Base-by-base conservation (phyloP, 345 rosid species). In the Aethionema arabicum region DNA sequence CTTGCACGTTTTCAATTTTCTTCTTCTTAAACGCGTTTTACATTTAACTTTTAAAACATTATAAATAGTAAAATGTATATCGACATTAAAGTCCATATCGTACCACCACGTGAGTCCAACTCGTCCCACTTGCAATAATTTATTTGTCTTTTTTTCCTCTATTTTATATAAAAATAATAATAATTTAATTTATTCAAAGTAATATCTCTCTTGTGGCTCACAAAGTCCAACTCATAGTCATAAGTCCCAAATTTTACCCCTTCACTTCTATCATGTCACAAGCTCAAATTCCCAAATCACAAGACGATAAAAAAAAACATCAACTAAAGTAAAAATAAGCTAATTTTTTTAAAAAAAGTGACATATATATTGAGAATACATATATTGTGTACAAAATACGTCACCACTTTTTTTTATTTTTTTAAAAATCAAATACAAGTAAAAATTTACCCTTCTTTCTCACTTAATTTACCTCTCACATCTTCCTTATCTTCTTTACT, bases 51-150 rank as follows among this genome's bases (percentile, higher is more conserved):
- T 39, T 43, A 45, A 46, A 61, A 32, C 32, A 69, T 68, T 48
- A 69, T 39, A 21, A 50, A 21, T 21, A 21, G 27, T 21, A 21
- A 61, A 60, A 15, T 46, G 48, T 55, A 47, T 65, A 54, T 63
- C 63, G 63, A 54, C 73, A 55, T 14, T 40, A 55, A 62, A 69
- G 68, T 55, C 68, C 45, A 62, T 39, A 38, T 40, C 13, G 32
- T 48, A 69, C 63, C 52, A 69, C 54, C 52, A 69, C 57, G 68
- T 69, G 73, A 69, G 51, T 50, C 27, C 62, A 69, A 45, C n/a
- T 15, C 32, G 2, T 44, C 55, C 73, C 43, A 69, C 68, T 61
- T 54, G 68, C 46, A 59, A 67, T 67, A 50, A 59, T 51, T 59
- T 9, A 9, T 16, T 59, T 48, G 38, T 67, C 52, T 59, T 40